Base-by-base conservation (phyloP, 192 early-diverging fungal genomes). In the Helicostylum pulchrum region DNA sequence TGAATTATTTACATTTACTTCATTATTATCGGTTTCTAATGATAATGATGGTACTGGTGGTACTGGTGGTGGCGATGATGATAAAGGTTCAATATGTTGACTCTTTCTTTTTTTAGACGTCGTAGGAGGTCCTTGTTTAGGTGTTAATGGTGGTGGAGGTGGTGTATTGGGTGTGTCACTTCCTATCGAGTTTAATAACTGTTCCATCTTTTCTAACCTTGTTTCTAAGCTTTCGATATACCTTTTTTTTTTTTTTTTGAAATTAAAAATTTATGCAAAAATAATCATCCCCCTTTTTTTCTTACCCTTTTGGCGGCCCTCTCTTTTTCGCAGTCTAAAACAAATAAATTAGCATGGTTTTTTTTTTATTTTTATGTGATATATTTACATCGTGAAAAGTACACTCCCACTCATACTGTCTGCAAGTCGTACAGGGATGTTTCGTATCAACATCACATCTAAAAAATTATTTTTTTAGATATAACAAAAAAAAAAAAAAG, bases 231-330 rank as follows among this genome's bases (percentile, higher is more conserved):
- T 73, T 12, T 67, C 71, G n/a, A 73, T 73, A 48, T 73, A 70
- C 12, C 68, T 70, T 57, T 4, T 50, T 50, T 7, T 31, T n/a
- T n/a, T n/a, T n/a, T n/a, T n/a, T n/a, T 44, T 31, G 15, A n/a
- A 23, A 23, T 42, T 42, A 15, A 42, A 32, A 26, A 43, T 6
- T n/a, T 46, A 21, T 11, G 19, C 14, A 30, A 14, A 53, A 46
- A 2, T 2, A 14, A 17, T 8, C 17, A 19, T 15, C 34, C 26
- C 26, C 26, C 26, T 19, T 26, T 51, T 21, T 14, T 7, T 7
- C 15, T 69, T 70, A 73, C 61, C 71, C 71, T 59, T 73, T 73
- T 34, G 71, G 71, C 10, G 71, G 71, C 2, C 71, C 71, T 42
- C 71, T 42, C 44, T 73, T 73, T 47, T 63, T 62, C 3, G 50